Base-by-base conservation (phyloP, 2,329 filamentous ascomycete genomes). In the Ophiostoma australiae region DNA sequence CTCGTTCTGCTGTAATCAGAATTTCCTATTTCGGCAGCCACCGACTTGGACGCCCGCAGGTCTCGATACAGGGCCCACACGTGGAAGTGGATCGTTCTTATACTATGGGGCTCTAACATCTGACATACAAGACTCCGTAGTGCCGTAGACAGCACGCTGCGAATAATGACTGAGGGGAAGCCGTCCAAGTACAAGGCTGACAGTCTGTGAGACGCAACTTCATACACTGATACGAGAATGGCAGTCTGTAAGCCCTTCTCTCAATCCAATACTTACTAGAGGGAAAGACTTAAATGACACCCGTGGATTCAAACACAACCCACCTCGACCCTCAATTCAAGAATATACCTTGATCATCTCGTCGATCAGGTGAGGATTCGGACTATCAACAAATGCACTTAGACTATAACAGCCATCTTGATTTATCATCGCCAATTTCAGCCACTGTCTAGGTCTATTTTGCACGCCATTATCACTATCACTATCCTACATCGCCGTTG, bases 1-100 rank as follows among this genome's bases (percentile, higher is more conserved):
- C 55, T 61, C n/a, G 17, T 33, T 17, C 61, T 35, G 61, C 31
- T 61, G 70, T 72, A 72, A 72, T 72, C 70, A 70, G n/a, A 72
- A 72, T 68, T 72, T 15, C 70, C 70, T 55, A 8, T 70, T 70
- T 44, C 20, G 20, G 33, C 7, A 68, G 27, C 17, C 6, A 48
- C 39, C 39, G 8, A n/a, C n/a, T n/a, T n/a, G n/a, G n/a, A n/a
- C 15, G 39, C 39, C 15, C 39, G 4, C 6, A 11, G 17, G 13
- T 4, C 44, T 8, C 44, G n/a, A 33, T 37, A 5, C 33, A 3
- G 13, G 31, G 17, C 63, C 33, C 35, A 31, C 39, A 68, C 66
- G 20, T 10, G 37, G 67, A 48, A 33, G 67, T 33, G 39, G 27
- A 1, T 20, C 67, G 13, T 35, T 33, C 44, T 68, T 52, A 41